Evolutionary conservation across 75 land plant species (phyloP).

Genomic region (Isoetes taiwanensis): DNA sequence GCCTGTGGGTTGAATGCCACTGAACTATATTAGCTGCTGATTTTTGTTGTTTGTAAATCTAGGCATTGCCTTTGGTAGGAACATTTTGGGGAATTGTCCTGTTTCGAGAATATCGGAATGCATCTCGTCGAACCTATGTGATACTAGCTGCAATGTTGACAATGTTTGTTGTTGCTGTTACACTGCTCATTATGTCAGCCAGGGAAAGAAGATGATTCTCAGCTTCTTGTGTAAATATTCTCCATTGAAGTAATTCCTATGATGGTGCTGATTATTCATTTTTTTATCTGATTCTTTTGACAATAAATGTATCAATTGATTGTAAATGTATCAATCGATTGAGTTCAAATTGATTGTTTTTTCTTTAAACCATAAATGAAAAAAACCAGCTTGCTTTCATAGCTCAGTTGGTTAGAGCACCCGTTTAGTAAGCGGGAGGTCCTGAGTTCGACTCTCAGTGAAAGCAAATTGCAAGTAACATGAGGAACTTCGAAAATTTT

Average conservation of each 20-base stretch:
- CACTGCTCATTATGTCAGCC: slow-evolving; percentile 16
- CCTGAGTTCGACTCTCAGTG: slow-evolving; percentile 10
- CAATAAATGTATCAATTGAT: no score
- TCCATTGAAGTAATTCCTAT: no score
- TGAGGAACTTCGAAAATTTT: no score
- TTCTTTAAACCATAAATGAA: no score
- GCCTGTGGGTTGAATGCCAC: no score
- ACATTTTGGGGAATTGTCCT: slow-evolving; percentile 18
- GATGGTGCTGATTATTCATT: no score
- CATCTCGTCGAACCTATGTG: slow-evolving; percentile 10
- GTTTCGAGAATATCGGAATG: slow-evolving; percentile 17
- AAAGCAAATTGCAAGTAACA: no score
- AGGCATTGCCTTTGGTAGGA: slow-evolving; percentile 25
- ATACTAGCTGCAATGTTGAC: slow-evolving; percentile 15
- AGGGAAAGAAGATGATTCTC: no score
- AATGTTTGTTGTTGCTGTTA: slow-evolving; percentile 19
- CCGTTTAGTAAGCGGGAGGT: slow-evolving; percentile 10
- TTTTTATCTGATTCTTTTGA: no score
- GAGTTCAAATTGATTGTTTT: no score
- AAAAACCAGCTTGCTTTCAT: background rate
- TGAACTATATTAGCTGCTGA: background rate
- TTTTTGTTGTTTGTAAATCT: background rate
- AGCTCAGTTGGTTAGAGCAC: slow-evolving; percentile 10
- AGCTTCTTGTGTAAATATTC: no score
- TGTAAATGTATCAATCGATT: no score